A percentile compares a stretch with the other conserved stretches of the same genome.
These are phyloP conservation scores for Nothophytophthora sp. DNA, from an alignment of 352 stramenopile genomes.

Conservation along the genomic window DNA sequence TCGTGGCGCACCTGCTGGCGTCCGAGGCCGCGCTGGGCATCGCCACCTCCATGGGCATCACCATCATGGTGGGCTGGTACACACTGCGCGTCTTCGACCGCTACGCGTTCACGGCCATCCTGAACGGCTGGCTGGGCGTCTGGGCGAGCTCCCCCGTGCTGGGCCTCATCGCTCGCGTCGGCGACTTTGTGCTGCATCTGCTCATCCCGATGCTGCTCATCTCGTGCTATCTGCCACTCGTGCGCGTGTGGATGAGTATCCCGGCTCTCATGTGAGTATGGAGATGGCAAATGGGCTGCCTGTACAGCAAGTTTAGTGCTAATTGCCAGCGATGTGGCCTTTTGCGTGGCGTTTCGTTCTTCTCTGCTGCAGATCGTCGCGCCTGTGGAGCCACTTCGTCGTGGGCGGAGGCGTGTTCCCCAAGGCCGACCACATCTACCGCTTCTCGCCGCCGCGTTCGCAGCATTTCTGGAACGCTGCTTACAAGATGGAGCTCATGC, in stretches of 20 bases:
- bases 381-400: constrained; percentile 76
- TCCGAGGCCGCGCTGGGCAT: constrained; percentile 70
- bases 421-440: constrained; percentile 78
- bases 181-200: constrained; percentile 68
- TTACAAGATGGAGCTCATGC: constrained; percentile 80
- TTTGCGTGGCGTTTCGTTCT: constrained; percentile 3
- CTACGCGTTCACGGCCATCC: constrained; percentile 68
- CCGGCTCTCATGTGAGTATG: constrained; percentile 62
- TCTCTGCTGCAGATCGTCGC: constrained; percentile 49
- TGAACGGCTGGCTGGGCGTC: constrained; percentile 76
- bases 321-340: not conserved
- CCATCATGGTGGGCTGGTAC: constrained; percentile 88
- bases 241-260: constrained; percentile 83
- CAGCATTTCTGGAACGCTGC: constrained; percentile 80
- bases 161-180: constrained; percentile 55
- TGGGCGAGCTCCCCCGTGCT: constrained; percentile 71
- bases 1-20: constrained; percentile 45
- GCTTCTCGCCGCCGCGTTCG: constrained; percentile 69
- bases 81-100: constrained; percentile 81
- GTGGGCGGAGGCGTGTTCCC: constrained; percentile 70
- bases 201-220: constrained; percentile 74
- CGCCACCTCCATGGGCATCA: constrained; percentile 79
- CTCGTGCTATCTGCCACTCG: constrained; percentile 71
- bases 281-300: not conserved
- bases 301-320: no score